These are phyloP conservation scores for Coffea humblotiana DNA, from an alignment of 305 asterid species.

Conservation along the genomic window DNA sequence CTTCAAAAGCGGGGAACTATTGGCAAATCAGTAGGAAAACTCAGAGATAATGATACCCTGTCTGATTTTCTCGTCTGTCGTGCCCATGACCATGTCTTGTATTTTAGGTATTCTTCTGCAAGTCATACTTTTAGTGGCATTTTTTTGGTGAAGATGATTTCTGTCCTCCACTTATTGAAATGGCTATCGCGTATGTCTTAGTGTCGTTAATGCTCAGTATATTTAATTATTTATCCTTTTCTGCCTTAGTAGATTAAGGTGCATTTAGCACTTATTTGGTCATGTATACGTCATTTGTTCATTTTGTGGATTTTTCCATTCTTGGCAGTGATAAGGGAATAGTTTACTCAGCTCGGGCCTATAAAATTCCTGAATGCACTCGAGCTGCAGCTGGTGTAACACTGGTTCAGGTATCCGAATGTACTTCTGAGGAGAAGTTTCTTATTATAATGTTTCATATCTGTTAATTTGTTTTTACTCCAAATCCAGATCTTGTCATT, in stretches of 20 bases:
- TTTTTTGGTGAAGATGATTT: not conserved
- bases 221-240: not conserved
- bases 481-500: constrained; percentile 75
- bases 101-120: constrained; percentile 70
- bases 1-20: constrained; percentile 94
- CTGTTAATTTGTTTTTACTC: constrained; percentile 8
- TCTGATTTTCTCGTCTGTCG: constrained; percentile 92
- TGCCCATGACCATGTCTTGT: constrained; percentile 91
- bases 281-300: not conserved
- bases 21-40: constrained; percentile 97
- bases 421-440: not conserved
- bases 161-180: not conserved
- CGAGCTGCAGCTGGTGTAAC: constrained; percentile 98
- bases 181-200: not conserved
- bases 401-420: constrained; percentile 67
- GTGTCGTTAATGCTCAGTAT: not conserved
- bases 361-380: constrained; percentile 92
- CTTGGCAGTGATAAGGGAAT: constrained; percentile 85
- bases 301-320: constrained; percentile 8
- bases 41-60: constrained; percentile 91
- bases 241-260: not conserved
- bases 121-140: not conserved
- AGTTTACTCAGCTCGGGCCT: constrained; percentile 92
- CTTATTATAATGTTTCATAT: not conserved
- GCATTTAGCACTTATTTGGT: not conserved